A percentile compares a stretch with the other conserved stretches of the same genome.
These are phyloP conservation scores for Nakaseomyces sp. DNA, from an alignment of 1,139 yeast genomes.

Conservation along the genomic window DNA sequence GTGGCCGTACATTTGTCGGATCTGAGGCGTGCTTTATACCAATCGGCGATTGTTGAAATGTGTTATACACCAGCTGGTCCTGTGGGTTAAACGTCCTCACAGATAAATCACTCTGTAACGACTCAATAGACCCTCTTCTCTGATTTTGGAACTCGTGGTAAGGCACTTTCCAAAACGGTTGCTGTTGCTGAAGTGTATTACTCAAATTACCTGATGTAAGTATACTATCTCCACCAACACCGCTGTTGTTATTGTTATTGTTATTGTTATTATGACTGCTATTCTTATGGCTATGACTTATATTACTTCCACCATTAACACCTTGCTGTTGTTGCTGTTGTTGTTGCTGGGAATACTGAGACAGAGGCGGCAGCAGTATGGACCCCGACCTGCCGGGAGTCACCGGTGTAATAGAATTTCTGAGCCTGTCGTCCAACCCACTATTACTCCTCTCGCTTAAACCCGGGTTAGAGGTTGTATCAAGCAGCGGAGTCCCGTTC, in stretches of 20 bases:
- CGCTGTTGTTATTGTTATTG: not conserved
- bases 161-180: conserved; percentile 32
- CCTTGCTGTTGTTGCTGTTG: too few species aligned
- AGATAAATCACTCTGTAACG: conserved; percentile 26
- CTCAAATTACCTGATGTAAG: conserved; percentile 6
- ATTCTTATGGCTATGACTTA: not conserved
- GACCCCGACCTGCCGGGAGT: conserved; percentile 15
- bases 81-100: conserved; percentile 16
- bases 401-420: conserved; percentile 8
- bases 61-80: conserved; percentile 16
- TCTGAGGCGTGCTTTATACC: conserved; percentile 8
- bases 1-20: conserved; percentile 7
- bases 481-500: conserved; percentile 1
- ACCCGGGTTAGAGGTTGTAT: not conserved
- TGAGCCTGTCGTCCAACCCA: conserved; percentile 6
- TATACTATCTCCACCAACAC: not conserved
- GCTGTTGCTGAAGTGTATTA: conserved; percentile 12
- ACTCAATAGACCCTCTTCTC: conserved; percentile 27
- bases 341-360: conserved; percentile 26
- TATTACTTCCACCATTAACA: not conserved
- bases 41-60: conserved; percentile 14
- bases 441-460: not conserved
- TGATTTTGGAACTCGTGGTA: conserved; percentile 29
- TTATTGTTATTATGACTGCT: not conserved
- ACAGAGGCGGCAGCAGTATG: conserved; percentile 27